A percentile compares a stretch with the other conserved stretches of the same genome.
phyloP scores from a whole-genome alignment of 1,284 basidiomycete species.

The Clitocybe nebularis region DNA sequence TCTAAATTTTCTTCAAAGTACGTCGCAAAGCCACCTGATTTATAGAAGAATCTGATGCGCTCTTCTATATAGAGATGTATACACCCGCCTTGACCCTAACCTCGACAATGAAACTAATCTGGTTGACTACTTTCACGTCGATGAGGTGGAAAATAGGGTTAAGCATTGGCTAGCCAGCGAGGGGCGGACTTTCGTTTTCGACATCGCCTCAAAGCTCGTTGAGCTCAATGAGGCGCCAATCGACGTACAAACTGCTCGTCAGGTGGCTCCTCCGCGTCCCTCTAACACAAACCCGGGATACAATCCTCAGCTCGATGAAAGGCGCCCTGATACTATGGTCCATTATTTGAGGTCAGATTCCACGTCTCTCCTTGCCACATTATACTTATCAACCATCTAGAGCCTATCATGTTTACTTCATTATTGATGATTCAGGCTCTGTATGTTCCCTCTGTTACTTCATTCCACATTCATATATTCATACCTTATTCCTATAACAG shows the following conservation, averaged over 20 bases:
- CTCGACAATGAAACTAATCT: slow-evolving; percentile 17
- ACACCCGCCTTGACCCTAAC: slow-evolving; percentile 18
- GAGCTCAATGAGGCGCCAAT: slow-evolving; percentile 11
- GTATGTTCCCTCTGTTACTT: slow-evolving; percentile 13
- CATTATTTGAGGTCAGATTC: slow-evolving; percentile 21
- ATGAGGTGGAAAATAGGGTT: slow-evolving; percentile 9
- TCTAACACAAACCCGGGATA: slow-evolving; percentile 20
- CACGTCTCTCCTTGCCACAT: background rate
- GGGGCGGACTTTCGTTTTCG: slow-evolving; percentile 4
- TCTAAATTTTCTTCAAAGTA: slow-evolving; percentile 2
- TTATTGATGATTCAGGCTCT: slow-evolving; percentile 27
- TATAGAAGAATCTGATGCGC: background rate
- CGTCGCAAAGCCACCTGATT: background rate
- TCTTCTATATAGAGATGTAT: slow-evolving; percentile 8
- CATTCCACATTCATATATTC: background rate
- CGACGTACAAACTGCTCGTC: slow-evolving; percentile 9
- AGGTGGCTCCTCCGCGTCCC: slow-evolving; percentile 15
- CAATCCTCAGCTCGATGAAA: slow-evolving; percentile 23
- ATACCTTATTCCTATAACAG: slow-evolving; percentile 7
- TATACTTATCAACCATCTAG: slow-evolving; percentile 9
- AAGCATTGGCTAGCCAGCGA: slow-evolving; percentile 13
- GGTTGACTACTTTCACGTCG: slow-evolving; percentile 15
- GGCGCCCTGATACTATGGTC: slow-evolving; percentile 20
- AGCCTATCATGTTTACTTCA: slow-evolving; percentile 24
- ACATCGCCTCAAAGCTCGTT: slow-evolving; percentile 10